phyloP scores from a whole-genome alignment of 2,329 filamentous ascomycete genomes.

The Hyphodiscus sp. region DNA sequence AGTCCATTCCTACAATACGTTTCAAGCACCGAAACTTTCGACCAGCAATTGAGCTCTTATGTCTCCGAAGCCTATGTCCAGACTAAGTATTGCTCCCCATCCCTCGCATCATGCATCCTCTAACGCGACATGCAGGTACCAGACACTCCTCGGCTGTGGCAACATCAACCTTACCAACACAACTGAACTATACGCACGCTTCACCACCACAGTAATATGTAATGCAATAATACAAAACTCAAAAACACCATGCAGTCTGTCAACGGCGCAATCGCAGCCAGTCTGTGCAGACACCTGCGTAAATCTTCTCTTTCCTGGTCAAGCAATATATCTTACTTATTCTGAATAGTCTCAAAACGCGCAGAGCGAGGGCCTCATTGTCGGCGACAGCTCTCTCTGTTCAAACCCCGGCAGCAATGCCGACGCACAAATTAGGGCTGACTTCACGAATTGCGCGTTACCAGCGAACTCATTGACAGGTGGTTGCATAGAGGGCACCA shows the following conservation, averaged over 20 bases:
- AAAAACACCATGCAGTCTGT: conserved; percentile 59
- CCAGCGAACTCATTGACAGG: conserved; percentile 71
- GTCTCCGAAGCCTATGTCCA: conserved; percentile 69
- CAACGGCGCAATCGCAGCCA: conserved; percentile 58
- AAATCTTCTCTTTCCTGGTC: conserved; percentile 31
- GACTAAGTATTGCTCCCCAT: conserved; percentile 55
- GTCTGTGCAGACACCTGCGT: conserved; percentile 88
- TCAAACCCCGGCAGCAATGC: conserved; percentile 58
- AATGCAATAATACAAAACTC: conserved; percentile 93
- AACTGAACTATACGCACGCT: conserved; percentile 81
- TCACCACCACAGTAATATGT: conserved; percentile 86
- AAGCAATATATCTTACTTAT: conserved; percentile 21
- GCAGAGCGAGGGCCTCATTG: conserved; percentile 79
- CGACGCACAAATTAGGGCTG: conserved; percentile 74
- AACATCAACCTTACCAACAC: conserved; percentile 72
- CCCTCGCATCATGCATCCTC: conserved; percentile 13
- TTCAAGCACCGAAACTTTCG: conserved; percentile 69
- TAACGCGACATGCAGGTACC: conserved; percentile 56
- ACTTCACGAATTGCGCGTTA: conserved; percentile 84
- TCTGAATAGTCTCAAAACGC: conserved; percentile 65
- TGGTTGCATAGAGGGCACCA: conserved; percentile 68
- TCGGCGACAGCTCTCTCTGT: conserved; percentile 69
- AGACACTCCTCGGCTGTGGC: conserved; percentile 72
- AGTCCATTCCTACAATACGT: conserved; percentile 86
- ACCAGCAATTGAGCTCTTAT: conserved; percentile 66